These are phyloP conservation scores for Nosema muscidifuracis DNA, from an alignment of 371 early-diverging fungal species.

Conservation along the genomic window DNA sequence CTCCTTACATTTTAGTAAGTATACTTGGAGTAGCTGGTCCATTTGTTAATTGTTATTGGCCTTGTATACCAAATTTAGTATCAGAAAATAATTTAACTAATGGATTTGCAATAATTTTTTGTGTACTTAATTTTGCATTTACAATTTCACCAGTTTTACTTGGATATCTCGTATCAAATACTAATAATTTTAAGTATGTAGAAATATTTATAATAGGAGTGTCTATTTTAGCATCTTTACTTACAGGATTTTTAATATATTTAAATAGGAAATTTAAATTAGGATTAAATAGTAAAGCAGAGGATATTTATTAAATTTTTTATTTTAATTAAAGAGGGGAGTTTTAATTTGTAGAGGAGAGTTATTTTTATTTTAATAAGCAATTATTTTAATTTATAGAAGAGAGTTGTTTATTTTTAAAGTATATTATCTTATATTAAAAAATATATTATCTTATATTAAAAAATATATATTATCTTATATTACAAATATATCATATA, in stretches of 20 bases:
- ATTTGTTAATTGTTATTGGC: constrained; percentile 59
- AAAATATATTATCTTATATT: too few relatives aligned
- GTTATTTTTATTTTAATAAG: not conserved
- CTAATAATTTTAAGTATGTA: constrained; percentile 13
- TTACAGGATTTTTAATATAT: constrained; percentile 14
- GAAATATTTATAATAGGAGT: constrained; percentile 28
- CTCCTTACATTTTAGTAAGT: constrained; percentile 19
- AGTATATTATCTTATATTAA: too few relatives aligned
- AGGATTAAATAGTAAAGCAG: constrained; percentile 30
- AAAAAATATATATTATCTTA: too few relatives aligned
- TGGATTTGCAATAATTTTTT: constrained; percentile 55
- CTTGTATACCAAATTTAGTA: constrained; percentile 57
- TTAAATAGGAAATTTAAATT: constrained; percentile 21
- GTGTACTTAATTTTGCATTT: constrained; percentile 57
- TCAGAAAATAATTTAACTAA: constrained; percentile 43
- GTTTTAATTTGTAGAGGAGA: not conserved
- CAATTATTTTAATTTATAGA: not conserved
- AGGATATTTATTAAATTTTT: not conserved
- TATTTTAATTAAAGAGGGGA: not conserved
- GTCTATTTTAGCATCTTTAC: not conserved
- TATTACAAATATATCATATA: too few relatives aligned
- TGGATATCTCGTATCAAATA: constrained; percentile 15
- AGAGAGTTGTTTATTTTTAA: not conserved
- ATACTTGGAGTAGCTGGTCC: constrained; percentile 52
- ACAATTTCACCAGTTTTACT: constrained; percentile 51